Evolutionary conservation across 306 rosid genomes (phyloP).

Genomic region (Casuarina cunninghamiana): DNA sequence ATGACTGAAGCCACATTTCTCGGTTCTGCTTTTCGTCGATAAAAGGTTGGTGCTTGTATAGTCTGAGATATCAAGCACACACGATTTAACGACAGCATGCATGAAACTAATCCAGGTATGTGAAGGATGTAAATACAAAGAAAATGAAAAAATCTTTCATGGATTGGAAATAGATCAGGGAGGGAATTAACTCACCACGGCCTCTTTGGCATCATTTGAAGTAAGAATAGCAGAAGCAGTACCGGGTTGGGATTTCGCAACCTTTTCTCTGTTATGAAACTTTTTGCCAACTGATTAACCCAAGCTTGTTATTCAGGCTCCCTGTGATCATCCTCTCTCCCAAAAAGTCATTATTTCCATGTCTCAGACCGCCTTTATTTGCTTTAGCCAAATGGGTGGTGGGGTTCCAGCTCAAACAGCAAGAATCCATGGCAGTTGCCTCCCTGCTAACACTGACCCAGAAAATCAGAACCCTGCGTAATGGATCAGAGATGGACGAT

Average conservation of each 20-base stretch:
- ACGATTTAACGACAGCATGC: conserved; percentile 12
- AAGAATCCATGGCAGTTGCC: conserved; percentile 57
- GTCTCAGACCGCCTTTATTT: conserved; percentile 37
- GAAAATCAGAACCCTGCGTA: conserved; percentile 16
- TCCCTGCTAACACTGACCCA: conserved; percentile 17
- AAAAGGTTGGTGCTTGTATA: conserved; percentile 54
- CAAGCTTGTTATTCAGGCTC: conserved; percentile 38
- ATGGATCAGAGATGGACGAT: conserved; percentile 29
- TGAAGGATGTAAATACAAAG: too few relatives aligned
- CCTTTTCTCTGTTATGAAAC: conserved; percentile 44
- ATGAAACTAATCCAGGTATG: conserved; percentile 21
- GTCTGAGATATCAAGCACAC: conserved; percentile 49
- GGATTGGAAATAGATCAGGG: conserved; percentile 15
- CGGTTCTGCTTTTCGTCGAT: conserved; percentile 59
- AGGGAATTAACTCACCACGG: conserved; percentile 52
- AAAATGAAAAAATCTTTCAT: too few relatives aligned
- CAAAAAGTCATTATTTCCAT: conserved; percentile 43
- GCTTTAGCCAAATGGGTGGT: conserved; percentile 39
- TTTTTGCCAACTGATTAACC: conserved; percentile 34
- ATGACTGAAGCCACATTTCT: conserved; percentile 81
- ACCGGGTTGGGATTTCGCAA: conserved; percentile 46
- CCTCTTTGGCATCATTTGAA: conserved; percentile 44
- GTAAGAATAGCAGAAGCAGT: conserved; percentile 64
- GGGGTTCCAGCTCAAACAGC: conserved; percentile 48
- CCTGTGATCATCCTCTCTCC: conserved; percentile 67